Evolutionary conservation across 306 rosid genomes (phyloP).

Genomic region (Betula pendula): DNA sequence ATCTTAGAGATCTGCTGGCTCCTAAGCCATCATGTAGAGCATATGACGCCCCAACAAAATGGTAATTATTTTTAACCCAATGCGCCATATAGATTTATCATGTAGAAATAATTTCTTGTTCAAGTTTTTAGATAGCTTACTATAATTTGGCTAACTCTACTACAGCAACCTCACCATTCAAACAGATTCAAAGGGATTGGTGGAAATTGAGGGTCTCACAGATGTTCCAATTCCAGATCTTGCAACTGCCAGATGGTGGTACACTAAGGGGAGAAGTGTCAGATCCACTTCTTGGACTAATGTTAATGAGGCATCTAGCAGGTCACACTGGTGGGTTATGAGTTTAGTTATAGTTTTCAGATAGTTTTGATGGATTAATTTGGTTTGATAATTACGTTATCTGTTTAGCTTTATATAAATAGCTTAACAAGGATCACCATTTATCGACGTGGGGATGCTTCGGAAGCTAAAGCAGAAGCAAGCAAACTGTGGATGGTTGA

Average conservation of each 20-base stretch:
- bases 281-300: conserved; percentile 93
- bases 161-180: conserved; percentile 91
- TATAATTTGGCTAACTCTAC: conserved; percentile 23
- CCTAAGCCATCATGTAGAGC: conserved; percentile 57
- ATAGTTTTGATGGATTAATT: conserved; percentile 51
- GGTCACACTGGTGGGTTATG: conserved; percentile 94
- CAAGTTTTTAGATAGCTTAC: conserved; percentile 23
- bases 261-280: conserved; percentile 70
- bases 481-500: conserved; percentile 98
- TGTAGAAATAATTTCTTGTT: neutral
- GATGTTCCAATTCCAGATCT: conserved; percentile 72
- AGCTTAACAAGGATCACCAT: conserved; percentile 94
- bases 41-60: conserved; percentile 50
- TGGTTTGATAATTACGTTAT: conserved; percentile 82
- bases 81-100: neutral
- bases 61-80: conserved; percentile 44
- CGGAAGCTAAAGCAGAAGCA: conserved; percentile 51
- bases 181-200: conserved; percentile 79
- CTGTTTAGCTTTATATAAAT: conserved; percentile 95
- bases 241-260: conserved; percentile 90
- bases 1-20: conserved; percentile 73
- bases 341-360: conserved; percentile 39
- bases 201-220: conserved; percentile 90
- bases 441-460: conserved; percentile 58
- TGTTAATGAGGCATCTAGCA: conserved; percentile 92